These are phyloP conservation scores for Diutina neorugosa DNA, from an alignment of 1,139 yeast species.

Conservation along the genomic window DNA sequence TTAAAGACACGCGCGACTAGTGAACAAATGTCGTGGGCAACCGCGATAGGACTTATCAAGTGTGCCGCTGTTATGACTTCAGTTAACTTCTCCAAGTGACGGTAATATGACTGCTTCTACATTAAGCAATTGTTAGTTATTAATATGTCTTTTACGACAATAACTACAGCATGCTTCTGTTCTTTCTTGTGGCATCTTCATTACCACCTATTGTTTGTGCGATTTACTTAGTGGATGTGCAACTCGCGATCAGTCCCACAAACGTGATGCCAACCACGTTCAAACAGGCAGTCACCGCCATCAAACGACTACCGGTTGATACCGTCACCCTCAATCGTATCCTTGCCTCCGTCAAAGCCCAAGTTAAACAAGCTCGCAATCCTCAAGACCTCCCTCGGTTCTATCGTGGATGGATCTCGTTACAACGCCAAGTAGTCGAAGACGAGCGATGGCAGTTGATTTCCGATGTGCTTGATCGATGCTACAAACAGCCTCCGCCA, in stretches of 20 bases:
- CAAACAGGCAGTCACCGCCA: background rate
- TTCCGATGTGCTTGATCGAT: conserved; percentile 16
- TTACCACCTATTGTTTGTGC: too few relatives aligned
- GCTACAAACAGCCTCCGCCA: conserved; percentile 14
- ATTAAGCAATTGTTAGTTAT: too few relatives aligned
- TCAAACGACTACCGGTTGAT: conserved; percentile 17
- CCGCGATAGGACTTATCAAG: too few relatives aligned
- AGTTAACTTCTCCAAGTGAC: too few relatives aligned
- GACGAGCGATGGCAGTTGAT: conserved; percentile 18
- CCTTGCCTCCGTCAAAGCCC: background rate
- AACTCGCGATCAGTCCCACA: background rate
- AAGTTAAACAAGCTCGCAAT: background rate
- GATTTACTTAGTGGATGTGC: background rate
- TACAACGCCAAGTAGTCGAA: conserved; percentile 12
- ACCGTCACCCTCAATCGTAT: conserved; percentile 7
- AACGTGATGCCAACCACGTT: background rate
- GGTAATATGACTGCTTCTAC: too few relatives aligned
- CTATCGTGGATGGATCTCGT: conserved; percentile 4
- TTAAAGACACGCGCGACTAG: background rate
- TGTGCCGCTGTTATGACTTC: too few relatives aligned
- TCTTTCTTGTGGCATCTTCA: too few relatives aligned
- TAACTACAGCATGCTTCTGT: too few relatives aligned
- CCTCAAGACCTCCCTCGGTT: background rate
- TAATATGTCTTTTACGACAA: too few relatives aligned
- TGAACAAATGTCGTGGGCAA: background rate